These are phyloP conservation scores for Irpex sp. DNA, from an alignment of 1,284 basidiomycete genomes.

Conservation along the genomic window DNA sequence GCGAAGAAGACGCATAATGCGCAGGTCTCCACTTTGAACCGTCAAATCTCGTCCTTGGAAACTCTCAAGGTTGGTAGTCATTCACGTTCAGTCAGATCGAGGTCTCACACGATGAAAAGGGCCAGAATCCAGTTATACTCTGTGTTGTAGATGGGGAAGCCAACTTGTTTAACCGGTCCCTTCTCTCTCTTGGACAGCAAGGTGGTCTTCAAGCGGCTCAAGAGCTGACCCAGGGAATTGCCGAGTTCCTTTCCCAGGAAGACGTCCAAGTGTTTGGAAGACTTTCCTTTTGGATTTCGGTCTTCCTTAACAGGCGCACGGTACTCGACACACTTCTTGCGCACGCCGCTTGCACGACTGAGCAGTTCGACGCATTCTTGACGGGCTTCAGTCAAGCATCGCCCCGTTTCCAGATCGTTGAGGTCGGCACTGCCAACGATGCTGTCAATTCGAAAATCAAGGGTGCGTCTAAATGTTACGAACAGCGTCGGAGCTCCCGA, in stretches of 20 bases:
- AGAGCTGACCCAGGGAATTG: slow-evolving; percentile 60
- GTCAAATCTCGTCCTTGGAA: slow-evolving; percentile 54
- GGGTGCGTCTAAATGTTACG: slow-evolving; percentile 38
- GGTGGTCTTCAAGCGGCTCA: slow-evolving; percentile 70
- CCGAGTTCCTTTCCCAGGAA: slow-evolving; percentile 57
- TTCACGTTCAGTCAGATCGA: neutral
- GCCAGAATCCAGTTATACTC: slow-evolving; percentile 60
- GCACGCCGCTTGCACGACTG: slow-evolving; percentile 52
- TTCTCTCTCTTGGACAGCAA: slow-evolving; percentile 57
- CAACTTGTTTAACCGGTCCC: slow-evolving; percentile 57
- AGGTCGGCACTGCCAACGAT: slow-evolving; percentile 67
- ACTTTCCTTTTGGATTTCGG: slow-evolving; percentile 66
- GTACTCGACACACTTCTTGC: slow-evolving; percentile 47
- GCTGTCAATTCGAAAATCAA: slow-evolving; percentile 68
- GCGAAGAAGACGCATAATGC: slow-evolving; percentile 60
- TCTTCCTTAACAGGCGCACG: slow-evolving; percentile 63
- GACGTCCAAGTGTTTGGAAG: slow-evolving; percentile 52
- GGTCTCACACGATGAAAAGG: slow-evolving; percentile 31
- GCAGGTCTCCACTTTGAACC: slow-evolving; percentile 56
- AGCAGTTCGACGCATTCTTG: slow-evolving; percentile 64
- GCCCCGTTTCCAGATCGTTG: slow-evolving; percentile 64
- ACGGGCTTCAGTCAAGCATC: slow-evolving; percentile 71
- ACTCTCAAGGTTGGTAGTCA: slow-evolving; percentile 44
- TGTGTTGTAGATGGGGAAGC: slow-evolving; percentile 73
- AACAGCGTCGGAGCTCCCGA: neutral